A percentile compares a stretch with the other conserved stretches of the same genome.
Evolutionary conservation across 495 filamentous ascomycete species (phyloP).

Genomic region (Pyrenula aspistea): DNA sequence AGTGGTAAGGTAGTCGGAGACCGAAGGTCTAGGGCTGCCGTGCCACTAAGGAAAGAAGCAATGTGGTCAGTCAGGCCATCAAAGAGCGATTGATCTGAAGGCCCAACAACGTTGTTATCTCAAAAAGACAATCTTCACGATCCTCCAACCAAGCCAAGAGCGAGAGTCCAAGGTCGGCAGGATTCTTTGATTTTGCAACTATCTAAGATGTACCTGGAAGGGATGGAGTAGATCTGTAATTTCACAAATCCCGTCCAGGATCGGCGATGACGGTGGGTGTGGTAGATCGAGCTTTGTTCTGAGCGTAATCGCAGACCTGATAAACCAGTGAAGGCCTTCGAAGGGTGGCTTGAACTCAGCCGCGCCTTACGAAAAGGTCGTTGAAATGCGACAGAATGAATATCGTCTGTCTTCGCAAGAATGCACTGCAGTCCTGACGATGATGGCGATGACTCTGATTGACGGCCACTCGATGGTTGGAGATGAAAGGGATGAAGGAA

Average conservation of each 20-base stretch:
- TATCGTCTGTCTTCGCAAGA: constrained; percentile 10
- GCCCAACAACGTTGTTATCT: background rate
- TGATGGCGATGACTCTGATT: constrained; percentile 17
- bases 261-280: background rate
- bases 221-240: background rate
- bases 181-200: background rate
- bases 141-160: background rate
- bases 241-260: too few relatives aligned
- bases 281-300: constrained; percentile 1
- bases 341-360: constrained; percentile 10
- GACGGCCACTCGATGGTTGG: constrained; percentile 17
- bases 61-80: background rate
- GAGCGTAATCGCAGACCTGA: constrained; percentile 2
- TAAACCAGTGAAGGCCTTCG: constrained; percentile 40
- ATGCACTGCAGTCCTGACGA: constrained; percentile 7
- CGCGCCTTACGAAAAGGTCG: constrained; percentile 28
- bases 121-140: background rate
- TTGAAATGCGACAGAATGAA: background rate
- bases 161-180: background rate
- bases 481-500: constrained; percentile 7
- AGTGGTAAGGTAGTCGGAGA: background rate
- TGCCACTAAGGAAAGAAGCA: background rate
- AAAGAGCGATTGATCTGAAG: background rate
- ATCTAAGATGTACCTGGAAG: background rate
- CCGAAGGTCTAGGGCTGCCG: background rate